A percentile compares a stretch with the other conserved stretches of the same genome.
Evolutionary conservation across 768 basidiomycete species (phyloP).

Genomic region (Podaxis carcinomalis): DNA sequence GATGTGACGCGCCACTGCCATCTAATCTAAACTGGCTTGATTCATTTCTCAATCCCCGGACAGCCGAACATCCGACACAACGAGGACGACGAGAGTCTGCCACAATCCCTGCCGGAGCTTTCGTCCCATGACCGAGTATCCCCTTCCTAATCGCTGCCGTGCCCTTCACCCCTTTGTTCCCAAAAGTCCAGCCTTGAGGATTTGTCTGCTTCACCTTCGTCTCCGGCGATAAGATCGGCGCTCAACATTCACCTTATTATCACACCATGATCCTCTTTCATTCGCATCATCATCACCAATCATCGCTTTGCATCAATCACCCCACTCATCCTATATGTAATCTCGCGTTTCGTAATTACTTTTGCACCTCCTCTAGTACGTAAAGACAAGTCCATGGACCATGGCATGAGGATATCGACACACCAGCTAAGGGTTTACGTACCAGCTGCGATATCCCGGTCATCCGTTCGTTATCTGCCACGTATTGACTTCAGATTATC

Average conservation of each 20-base stretch:
- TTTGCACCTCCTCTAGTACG: background rate
- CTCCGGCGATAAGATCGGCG: constrained; percentile 8
- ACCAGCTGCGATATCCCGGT: background rate
- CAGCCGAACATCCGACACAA: background rate
- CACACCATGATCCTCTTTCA: background rate
- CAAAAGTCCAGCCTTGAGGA: background rate
- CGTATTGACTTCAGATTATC: constrained; percentile 5
- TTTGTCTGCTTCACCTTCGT: background rate
- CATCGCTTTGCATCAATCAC: background rate
- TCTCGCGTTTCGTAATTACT: background rate
- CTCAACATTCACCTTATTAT: background rate
- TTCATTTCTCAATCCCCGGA: background rate
- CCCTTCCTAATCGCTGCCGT: background rate
- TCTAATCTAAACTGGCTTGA: constrained; percentile 1
- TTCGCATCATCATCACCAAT: background rate
- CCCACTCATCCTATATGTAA: background rate
- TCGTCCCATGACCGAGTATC: background rate
- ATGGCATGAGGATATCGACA: constrained; percentile 1
- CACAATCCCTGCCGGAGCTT: background rate
- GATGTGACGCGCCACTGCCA: background rate
- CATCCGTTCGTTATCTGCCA: constrained; percentile 5
- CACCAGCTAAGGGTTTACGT: background rate
- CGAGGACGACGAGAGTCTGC: background rate
- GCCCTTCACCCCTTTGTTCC: background rate
- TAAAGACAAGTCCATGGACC: background rate